Conservation (phyloP, 2,329 filamentous ascomycete genomes). For the Ophiostoma tasmaniense region DNA sequence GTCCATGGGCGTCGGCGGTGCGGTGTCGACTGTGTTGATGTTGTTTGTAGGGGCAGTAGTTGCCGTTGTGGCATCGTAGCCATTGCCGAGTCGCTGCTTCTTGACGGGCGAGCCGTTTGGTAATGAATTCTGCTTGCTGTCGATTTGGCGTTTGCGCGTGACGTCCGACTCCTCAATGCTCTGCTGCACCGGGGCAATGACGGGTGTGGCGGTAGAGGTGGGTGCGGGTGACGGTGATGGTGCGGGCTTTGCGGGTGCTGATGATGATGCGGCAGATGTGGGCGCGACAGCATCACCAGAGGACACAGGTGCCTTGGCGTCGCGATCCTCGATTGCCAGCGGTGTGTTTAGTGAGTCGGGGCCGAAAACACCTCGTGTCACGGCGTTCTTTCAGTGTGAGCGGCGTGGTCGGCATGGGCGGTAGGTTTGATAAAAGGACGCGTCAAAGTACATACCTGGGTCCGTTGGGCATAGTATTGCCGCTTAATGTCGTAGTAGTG, state of each 20-base stretch:
- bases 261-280: constrained; percentile 1
- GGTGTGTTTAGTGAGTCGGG: constrained; percentile 31
- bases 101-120: constrained; percentile 51
- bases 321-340: not conserved
- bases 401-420: constrained; percentile 5
- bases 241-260: not conserved
- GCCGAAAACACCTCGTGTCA: constrained; percentile 49
- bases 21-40: constrained; percentile 28
- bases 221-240: constrained; percentile 14
- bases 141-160: constrained; percentile 43
- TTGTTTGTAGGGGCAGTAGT: not conserved
- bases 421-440: not conserved
- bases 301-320: not conserved
- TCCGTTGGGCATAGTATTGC: constrained; percentile 36
- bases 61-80: constrained; percentile 40
- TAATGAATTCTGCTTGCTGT: constrained; percentile 37
- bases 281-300: not conserved
- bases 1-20: constrained; percentile 46
- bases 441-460: constrained; percentile 36
- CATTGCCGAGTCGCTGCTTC: constrained; percentile 53
- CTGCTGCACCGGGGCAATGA: constrained; percentile 19
- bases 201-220: constrained; percentile 6
- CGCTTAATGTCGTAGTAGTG: constrained; percentile 53
- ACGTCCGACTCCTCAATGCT: constrained; percentile 34
- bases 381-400: constrained; percentile 37